Evolutionary conservation across 768 basidiomycete genomes (phyloP), one percentile per base, ranked within the genome.

Genomic region (Terana coerulea): DNA sequence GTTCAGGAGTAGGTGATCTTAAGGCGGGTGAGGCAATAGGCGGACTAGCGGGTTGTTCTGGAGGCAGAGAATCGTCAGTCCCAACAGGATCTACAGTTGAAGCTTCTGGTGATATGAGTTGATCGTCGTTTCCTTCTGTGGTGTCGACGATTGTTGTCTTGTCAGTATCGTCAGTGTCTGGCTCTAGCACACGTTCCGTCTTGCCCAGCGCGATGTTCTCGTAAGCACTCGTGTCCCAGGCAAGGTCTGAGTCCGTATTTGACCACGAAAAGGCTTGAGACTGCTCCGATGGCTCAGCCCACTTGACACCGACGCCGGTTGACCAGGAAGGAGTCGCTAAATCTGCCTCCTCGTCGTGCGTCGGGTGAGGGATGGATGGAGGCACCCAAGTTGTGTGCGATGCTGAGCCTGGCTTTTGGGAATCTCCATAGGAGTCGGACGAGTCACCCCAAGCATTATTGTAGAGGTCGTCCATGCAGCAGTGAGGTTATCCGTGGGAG

Each of bases 391-490:
- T 11, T 17, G 35, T 10, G 6, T 17, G 40, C 31, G 45, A 25
- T 4, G 50, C 31, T 3, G 55, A 47, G 26, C 58, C 49, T 6
- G 48, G 22, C 51, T 28, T 6, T 50, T 42, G 34, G 22, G 58
- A 17, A 14, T 37, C 31, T 30, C 49, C 31, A 29, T 50, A 47
- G 57, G 41, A 53, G 50, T 73, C 72, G 19, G 70, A 57, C 41
- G 80, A 64, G 54, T 81, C 79, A 49, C 73, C 76, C 84, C 83
- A 87, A 49, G 81, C 78, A 65, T 84, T 84, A 35, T 80, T 79
- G 82, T 86, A 91, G 42, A 86, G 82, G 67, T 90, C 82, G 58
- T 88, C 86, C 85, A 88, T 88, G 52, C 51, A 54, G 51, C 19
- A 19, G 9, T 24, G 29, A 34, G 24, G 35, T 28, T 33, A 33